phyloP scores from a whole-genome alignment of 495 filamentous ascomycete species.

The Penicillium macrosclerotiorum region DNA sequence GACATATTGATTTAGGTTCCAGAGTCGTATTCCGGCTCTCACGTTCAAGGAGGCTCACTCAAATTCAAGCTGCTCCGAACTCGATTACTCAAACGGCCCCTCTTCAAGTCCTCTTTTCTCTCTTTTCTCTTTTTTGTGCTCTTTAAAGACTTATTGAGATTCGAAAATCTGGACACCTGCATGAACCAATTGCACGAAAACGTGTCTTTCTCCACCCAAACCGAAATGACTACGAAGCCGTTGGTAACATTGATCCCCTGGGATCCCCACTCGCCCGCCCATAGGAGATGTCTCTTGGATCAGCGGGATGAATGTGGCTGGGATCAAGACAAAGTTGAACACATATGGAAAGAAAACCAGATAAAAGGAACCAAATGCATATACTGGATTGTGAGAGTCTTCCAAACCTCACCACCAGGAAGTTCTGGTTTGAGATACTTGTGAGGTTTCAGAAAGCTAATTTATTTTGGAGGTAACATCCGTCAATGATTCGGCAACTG shows the following conservation, averaged over 20 bases:
- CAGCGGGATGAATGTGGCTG: constrained; percentile 26
- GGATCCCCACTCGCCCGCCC: constrained; percentile 17
- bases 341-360: constrained; percentile 18
- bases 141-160: too few species aligned
- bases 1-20: too few species aligned
- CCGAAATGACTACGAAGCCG: constrained; percentile 25
- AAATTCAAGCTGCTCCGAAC: too few species aligned
- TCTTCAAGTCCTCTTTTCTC: too few species aligned
- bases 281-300: constrained; percentile 11
- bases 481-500: neutral
- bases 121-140: too few species aligned
- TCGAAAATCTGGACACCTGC: too few species aligned
- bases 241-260: constrained; percentile 21
- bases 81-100: too few species aligned
- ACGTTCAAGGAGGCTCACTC: too few species aligned
- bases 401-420: too few species aligned
- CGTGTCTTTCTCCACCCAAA: too few species aligned
- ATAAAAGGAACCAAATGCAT: constrained; percentile 22
- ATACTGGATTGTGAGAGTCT: constrained; percentile 28
- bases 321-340: constrained; percentile 21
- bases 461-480: neutral
- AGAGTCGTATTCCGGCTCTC: too few species aligned
- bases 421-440: neutral
- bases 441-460: neutral
- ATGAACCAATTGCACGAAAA: too few species aligned